These are phyloP conservation scores for Graphiopsis chlorocephala DNA, from an alignment of 2,329 filamentous ascomycete species.

Conservation along the genomic window DNA sequence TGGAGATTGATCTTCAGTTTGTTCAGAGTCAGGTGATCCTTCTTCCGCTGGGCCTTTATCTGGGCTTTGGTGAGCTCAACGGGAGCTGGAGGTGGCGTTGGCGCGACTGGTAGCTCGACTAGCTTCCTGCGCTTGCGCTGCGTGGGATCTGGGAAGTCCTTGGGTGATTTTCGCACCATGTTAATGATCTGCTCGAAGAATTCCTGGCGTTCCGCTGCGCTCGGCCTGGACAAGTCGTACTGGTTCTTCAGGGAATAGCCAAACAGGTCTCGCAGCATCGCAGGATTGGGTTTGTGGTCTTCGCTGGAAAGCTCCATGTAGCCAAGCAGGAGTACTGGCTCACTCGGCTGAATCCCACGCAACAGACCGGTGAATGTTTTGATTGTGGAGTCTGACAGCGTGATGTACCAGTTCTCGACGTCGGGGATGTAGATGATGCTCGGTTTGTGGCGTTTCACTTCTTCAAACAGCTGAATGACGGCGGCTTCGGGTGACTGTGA, in stretches of 20 bases:
- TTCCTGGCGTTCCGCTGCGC: constrained; percentile 60
- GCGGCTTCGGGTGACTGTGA: constrained; percentile 71
- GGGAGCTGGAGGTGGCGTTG: constrained; percentile 58
- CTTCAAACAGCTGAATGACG: constrained; percentile 84
- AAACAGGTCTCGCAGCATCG: constrained; percentile 75
- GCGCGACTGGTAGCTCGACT: constrained; percentile 72
- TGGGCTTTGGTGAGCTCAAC: constrained; percentile 70
- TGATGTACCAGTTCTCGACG: constrained; percentile 81
- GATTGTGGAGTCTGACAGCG: constrained; percentile 62
- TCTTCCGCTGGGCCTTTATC: constrained; percentile 73
- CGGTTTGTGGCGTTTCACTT: constrained; percentile 90
- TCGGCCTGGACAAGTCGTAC: constrained; percentile 66
- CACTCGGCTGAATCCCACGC: constrained; percentile 79
- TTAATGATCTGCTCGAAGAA: constrained; percentile 75
- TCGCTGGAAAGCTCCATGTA: constrained; percentile 65
- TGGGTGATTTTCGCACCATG: constrained; percentile 75
- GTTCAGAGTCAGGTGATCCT: constrained; percentile 81
- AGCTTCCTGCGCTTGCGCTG: constrained; percentile 84
- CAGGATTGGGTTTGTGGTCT: constrained; percentile 53
- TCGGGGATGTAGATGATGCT: constrained; percentile 94
- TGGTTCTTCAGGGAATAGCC: constrained; percentile 79
- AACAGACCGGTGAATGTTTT: constrained; percentile 82
- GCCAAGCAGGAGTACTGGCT: constrained; percentile 84
- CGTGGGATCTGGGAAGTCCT: constrained; percentile 81
- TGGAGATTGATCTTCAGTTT: constrained; percentile 84